A percentile compares a stretch with the other conserved stretches of the same genome.
These are phyloP conservation scores for Trichoderma breve DNA, from an alignment of 2,329 filamentous ascomycete species.

Conservation along the genomic window DNA sequence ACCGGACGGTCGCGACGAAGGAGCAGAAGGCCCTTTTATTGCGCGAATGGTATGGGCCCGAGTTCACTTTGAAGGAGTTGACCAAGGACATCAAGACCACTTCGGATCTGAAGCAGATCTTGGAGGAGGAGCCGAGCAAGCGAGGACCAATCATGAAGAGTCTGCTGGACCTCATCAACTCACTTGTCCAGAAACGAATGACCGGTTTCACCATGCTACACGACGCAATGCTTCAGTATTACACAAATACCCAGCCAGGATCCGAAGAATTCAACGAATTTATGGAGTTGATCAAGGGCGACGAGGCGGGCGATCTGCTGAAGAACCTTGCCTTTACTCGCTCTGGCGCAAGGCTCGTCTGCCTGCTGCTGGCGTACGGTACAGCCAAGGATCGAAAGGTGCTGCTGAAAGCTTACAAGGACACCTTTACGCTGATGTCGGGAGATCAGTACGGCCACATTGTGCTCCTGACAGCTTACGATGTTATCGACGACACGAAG, in stretches of 20 bases:
- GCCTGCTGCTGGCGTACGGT: slow-evolving; percentile 77
- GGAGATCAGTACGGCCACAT: slow-evolving; percentile 75
- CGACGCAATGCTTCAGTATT: slow-evolving; percentile 97
- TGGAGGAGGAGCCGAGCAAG: slow-evolving; percentile 79
- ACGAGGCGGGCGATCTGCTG: slow-evolving; percentile 83
- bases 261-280: slow-evolving; percentile 84
- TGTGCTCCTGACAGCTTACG: slow-evolving; percentile 80
- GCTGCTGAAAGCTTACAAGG: slow-evolving; percentile 85
- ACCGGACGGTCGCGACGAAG: slow-evolving; percentile 80
- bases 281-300: slow-evolving; percentile 84
- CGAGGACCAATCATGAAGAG: slow-evolving; percentile 82
- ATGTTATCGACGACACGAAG: slow-evolving; percentile 93
- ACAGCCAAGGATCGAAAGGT: slow-evolving; percentile 90
- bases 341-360: slow-evolving; percentile 79
- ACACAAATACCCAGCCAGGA: slow-evolving; percentile 72
- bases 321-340: slow-evolving; percentile 97
- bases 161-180: slow-evolving; percentile 83
- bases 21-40: slow-evolving; percentile 83
- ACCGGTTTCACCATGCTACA: slow-evolving; percentile 97
- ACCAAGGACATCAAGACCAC: slow-evolving; percentile 54
- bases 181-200: slow-evolving; percentile 91
- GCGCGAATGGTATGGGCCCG: slow-evolving; percentile 93
- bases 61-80: slow-evolving; percentile 77
- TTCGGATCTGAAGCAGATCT: slow-evolving; percentile 70
- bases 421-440: slow-evolving; percentile 82